These are phyloP conservation scores for Camellia oleifera DNA, from an alignment of 179 eudicot species.

Conservation along the genomic window DNA sequence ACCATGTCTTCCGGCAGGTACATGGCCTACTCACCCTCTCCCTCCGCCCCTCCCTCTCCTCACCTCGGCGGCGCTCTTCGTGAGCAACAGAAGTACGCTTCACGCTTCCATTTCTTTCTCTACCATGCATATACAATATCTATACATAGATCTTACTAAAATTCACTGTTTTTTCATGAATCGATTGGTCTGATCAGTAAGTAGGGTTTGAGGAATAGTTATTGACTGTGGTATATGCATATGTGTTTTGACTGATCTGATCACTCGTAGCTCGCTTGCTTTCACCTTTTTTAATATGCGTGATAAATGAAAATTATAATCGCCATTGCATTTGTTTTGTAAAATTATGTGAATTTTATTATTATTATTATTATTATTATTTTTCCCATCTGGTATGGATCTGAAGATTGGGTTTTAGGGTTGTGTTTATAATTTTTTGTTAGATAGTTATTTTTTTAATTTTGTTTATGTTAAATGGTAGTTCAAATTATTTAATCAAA, in stretches of 20 bases:
- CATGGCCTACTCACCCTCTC: conserved; percentile 92
- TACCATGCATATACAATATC: neutral
- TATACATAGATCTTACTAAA: conserved; percentile 19
- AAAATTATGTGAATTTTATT: neutral
- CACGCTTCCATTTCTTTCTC: neutral
- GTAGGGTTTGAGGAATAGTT: neutral
- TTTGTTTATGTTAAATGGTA: too few species aligned
- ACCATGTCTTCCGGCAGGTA: conserved; percentile 90
- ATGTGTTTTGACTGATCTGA: neutral
- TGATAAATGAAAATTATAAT: neutral
- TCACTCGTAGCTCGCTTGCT: neutral
- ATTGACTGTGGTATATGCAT: neutral
- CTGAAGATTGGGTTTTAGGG: neutral
- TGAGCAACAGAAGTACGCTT: conserved; percentile 69
- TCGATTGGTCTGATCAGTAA: neutral
- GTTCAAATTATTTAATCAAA: too few species aligned
- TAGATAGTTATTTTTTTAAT: too few species aligned
- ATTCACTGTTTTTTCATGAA: neutral
- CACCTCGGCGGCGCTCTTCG: conserved; percentile 62
- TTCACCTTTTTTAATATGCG: neutral
- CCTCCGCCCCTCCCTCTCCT: conserved; percentile 93
- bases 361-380: too few species aligned
- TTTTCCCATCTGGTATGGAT: neutral
- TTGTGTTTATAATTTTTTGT: neutral
- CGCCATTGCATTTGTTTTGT: neutral